Base-by-base conservation (phyloP, 768 basidiomycete genomes). In the Termitomyces sp. region DNA sequence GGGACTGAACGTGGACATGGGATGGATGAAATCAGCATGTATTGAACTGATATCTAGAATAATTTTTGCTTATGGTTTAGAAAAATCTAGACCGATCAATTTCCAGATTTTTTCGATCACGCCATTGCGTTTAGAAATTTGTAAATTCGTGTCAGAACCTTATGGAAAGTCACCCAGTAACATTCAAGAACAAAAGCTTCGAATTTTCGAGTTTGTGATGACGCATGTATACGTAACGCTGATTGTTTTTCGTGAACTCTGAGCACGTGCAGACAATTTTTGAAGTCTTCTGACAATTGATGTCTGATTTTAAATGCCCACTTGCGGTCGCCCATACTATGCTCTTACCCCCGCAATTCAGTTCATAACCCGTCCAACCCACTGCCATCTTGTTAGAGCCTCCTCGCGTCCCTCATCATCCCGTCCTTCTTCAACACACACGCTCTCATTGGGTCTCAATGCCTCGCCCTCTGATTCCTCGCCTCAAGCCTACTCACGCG, bases 271-370 rank as follows among this genome's bases (percentile, higher is more conserved):
- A 18, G 32, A 57, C 13, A 57, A 50, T 56, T 62, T 58, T 59
- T 58, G 43, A 49, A 49, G 48, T 7, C 16, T 30, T n/a, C 18
- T 43, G 41, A 43, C 41, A n/a, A n/a, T 43, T 43, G n/a, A 41
- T 41, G 40, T 41, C 6, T 41, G 50, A 51, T 32, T 53, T 60
- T 61, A 64, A 60, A 72, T 72, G 71, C 64, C 63, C 53, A 57
- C 60, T 61, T 65, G 67, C 44, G 64, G 62, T 61, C 52, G 64
- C 46, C 52, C 63, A 35, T 60, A 65, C 28, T 60, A 66, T 58
- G 58, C 58, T 51, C 58, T 66, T 13, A 55, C 59, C 7, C 65
- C 64, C 32, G 61, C 63, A 41, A 49, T 68, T 30, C 64, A 66
- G 16, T 63, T 63, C 9, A 58, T 64, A 52, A 58, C 64, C 46